These are phyloP conservation scores for Astrocystis sublimbata DNA, from an alignment of 495 filamentous ascomycete species.

Conservation along the genomic window DNA sequence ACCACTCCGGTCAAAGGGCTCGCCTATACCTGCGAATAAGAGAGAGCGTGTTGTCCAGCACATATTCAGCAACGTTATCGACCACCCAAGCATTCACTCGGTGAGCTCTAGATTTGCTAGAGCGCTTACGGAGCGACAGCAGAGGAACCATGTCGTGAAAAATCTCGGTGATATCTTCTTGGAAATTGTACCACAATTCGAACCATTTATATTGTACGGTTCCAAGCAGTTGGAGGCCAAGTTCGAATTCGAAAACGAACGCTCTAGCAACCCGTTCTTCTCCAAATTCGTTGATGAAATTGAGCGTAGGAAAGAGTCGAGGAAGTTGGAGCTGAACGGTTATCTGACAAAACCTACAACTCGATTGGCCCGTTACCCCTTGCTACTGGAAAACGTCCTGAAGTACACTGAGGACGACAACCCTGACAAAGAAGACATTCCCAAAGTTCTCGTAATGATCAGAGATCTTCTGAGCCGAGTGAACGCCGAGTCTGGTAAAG, in stretches of 20 bases:
- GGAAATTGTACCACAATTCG: conserved; percentile 85
- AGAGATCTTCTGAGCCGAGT: conserved; percentile 84
- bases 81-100: conserved; percentile 71
- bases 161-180: conserved; percentile 95
- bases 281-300: conserved; percentile 94
- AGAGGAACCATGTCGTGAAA: conserved; percentile 81
- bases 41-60: conserved; percentile 89
- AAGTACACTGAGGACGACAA: conserved; percentile 87
- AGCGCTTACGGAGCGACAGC: conserved; percentile 83
- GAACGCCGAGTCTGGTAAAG: conserved; percentile 92
- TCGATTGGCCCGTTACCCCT: conserved; percentile 88
- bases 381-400: conserved; percentile 86
- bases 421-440: conserved; percentile 87
- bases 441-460: conserved; percentile 80
- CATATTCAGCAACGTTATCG: conserved; percentile 94
- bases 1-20: conserved; percentile 73
- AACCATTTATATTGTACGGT: conserved; percentile 96
- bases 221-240: conserved; percentile 96
- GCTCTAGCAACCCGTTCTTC: conserved; percentile 80
- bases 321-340: conserved; percentile 96
- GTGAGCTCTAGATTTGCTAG: conserved; percentile 89
- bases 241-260: conserved; percentile 97
- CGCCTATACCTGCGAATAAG: conserved; percentile 84
- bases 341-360: conserved; percentile 99
- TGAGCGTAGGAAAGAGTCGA: conserved; percentile 90